Base-by-base conservation (phyloP, 2,329 filamentous ascomycete genomes). In the Fusarium agapanthi region DNA sequence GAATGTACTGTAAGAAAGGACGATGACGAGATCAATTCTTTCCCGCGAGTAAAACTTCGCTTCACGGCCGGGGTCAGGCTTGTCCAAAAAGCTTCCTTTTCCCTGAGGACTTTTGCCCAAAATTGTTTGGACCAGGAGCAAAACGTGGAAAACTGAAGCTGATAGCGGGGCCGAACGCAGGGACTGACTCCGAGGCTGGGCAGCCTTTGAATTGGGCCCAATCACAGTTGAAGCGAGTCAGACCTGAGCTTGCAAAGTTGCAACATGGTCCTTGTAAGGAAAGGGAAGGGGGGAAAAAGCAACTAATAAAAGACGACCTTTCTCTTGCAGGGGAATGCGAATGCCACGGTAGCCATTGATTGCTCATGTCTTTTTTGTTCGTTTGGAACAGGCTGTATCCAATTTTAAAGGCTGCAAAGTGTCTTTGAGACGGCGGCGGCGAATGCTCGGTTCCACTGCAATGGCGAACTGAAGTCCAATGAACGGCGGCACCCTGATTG, bases 1-100 rank as follows among this genome's bases (percentile, higher is more conserved):
- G 67, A 61, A 61, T 65, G 60, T 43, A 58, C 37, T 62, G 26
- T 15, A 47, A 76, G 73, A 71, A 70, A 61, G 37, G 55, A 67
- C 35, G 75, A 80, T 78, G 78, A 79, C 75, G 77, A 80, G 76
- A 77, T 74, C 68, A 74, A 75, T 73, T 73, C 75, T 74, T 51
- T 76, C 71, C 65, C 69, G 61, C 65, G 69, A 69, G 69, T 60
- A 64, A 75, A 58, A 62, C 35, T 50, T 59, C 47, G 74, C 74
- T 76, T 77, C 76, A 75, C 73, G 73, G 73, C 69, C 67, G 75
- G 76, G 73, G 75, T 75, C n/a, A 76, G 76, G 68, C 77, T 76
- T 74, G 63, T 71, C 71, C 65, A 57, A 47, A 72, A 69, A 53
- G 37, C 28, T 41, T 68, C 40, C 45, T 24, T 48, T 75, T 75